Conservation (phyloP, 139 green algal genomes). For the Pleodorina starrii region DNA sequence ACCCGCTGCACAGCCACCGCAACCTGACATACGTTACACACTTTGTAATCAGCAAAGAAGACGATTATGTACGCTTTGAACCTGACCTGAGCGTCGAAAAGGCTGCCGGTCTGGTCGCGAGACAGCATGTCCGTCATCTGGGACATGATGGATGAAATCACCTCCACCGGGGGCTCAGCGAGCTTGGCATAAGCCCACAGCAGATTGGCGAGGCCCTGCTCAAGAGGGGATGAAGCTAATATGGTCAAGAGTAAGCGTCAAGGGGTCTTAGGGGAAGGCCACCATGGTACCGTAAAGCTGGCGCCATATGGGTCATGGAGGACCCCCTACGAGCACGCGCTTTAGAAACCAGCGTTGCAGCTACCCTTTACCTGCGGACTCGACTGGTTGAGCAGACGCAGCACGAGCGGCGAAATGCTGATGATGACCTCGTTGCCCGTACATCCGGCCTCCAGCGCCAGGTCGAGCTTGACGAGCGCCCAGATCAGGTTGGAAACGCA, state of each 20-base stretch:
- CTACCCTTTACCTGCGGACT: slow-evolving; percentile 62
- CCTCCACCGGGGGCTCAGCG: slow-evolving; percentile 53
- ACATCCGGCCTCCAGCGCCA: slow-evolving; percentile 48
- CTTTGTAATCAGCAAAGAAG: too few species aligned
- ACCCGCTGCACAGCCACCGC: too few species aligned
- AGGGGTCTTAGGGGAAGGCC: background rate
- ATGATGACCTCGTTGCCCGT: slow-evolving; percentile 64
- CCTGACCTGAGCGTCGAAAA: slow-evolving; percentile 66
- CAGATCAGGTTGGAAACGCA: slow-evolving; percentile 71
- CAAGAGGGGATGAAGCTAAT: background rate
- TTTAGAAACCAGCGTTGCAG: background rate
- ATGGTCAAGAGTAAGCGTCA: background rate
- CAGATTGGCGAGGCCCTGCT: slow-evolving; percentile 73
- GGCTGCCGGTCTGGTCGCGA: slow-evolving; percentile 23
- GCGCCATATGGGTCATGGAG: background rate
- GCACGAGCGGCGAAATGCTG: slow-evolving; percentile 59
- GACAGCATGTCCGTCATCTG: slow-evolving; percentile 69
- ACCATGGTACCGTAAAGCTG: too few species aligned
- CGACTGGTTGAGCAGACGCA: slow-evolving; percentile 56
- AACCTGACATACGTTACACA: too few species aligned
- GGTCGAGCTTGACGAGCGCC: slow-evolving; percentile 71
- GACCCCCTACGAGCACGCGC: background rate
- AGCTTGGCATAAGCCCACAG: slow-evolving; percentile 75
- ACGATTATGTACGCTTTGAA: too few species aligned
- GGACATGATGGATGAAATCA: slow-evolving; percentile 58